phyloP scores from a whole-genome alignment of 208 protist genomes.

The Phytomonas sp. region DNA sequence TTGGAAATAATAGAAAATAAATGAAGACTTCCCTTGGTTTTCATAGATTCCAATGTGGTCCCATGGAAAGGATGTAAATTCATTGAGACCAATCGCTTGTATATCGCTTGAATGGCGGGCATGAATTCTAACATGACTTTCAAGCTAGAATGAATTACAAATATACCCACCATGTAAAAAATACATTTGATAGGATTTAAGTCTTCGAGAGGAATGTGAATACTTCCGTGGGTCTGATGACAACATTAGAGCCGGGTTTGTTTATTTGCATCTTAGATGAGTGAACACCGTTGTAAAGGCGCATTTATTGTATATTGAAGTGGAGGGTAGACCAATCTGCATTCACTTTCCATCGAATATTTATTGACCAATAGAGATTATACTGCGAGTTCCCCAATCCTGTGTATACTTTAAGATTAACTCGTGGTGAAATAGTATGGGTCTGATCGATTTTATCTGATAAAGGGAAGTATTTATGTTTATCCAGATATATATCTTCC shows the following conservation, averaged over 20 bases:
- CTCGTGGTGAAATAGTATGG: neutral
- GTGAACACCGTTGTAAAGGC: constrained; percentile 53
- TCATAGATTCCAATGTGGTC: neutral
- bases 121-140: neutral
- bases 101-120: neutral
- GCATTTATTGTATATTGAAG: neutral
- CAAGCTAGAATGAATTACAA: neutral
- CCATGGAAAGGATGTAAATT: neutral
- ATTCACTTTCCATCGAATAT: neutral
- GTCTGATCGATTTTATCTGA: neutral
- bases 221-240: neutral
- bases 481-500: neutral
- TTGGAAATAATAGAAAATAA: neutral
- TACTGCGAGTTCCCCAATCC: too few relatives aligned
- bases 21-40: neutral
- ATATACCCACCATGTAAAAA: neutral
- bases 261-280: neutral
- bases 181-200: neutral
- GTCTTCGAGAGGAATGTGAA: neutral
- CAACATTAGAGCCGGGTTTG: neutral
- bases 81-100: neutral
- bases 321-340: neutral
- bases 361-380: too few relatives aligned
- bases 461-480: neutral
- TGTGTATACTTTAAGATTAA: neutral